Conservation (phyloP, 2,329 filamentous ascomycete species). For the Orbilia quercus region DNA sequence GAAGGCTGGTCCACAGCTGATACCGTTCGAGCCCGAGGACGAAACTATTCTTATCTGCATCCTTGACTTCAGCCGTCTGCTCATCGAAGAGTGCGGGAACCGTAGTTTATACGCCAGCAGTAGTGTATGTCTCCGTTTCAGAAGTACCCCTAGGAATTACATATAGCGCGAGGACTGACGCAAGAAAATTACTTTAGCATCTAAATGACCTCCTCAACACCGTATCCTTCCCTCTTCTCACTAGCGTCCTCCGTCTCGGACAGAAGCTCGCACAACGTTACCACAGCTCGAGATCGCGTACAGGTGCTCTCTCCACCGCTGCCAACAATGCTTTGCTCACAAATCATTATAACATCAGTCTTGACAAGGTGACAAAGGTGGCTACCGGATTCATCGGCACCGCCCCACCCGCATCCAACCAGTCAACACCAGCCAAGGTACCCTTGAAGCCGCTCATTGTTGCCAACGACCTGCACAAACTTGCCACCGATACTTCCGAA, state of each 20-base stretch:
- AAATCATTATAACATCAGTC: slow-evolving; percentile 83
- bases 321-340: slow-evolving; percentile 79
- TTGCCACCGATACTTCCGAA: slow-evolving; percentile 72
- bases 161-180: slow-evolving; percentile 16
- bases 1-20: slow-evolving; percentile 80
- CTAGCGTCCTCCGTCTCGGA: slow-evolving; percentile 80
- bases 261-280: slow-evolving; percentile 92
- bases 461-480: slow-evolving; percentile 83
- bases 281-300: slow-evolving; percentile 84
- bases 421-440: slow-evolving; percentile 58
- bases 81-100: slow-evolving; percentile 95
- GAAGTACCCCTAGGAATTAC: slow-evolving; percentile 1
- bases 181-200: slow-evolving; percentile 64
- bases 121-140: slow-evolving; percentile 63
- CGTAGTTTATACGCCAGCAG: slow-evolving; percentile 96
- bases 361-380: slow-evolving; percentile 85
- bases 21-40: slow-evolving; percentile 77
- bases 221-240: slow-evolving; percentile 81
- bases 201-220: slow-evolving; percentile 90
- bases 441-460: slow-evolving; percentile 70
- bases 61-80: slow-evolving; percentile 83
- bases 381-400: slow-evolving; percentile 83
- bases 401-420: slow-evolving; percentile 37
- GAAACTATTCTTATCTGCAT: slow-evolving; percentile 80
- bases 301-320: slow-evolving; percentile 71